phyloP scores from a whole-genome alignment of 371 early-diverging fungal genomes.

The Mortierella sp. region DNA sequence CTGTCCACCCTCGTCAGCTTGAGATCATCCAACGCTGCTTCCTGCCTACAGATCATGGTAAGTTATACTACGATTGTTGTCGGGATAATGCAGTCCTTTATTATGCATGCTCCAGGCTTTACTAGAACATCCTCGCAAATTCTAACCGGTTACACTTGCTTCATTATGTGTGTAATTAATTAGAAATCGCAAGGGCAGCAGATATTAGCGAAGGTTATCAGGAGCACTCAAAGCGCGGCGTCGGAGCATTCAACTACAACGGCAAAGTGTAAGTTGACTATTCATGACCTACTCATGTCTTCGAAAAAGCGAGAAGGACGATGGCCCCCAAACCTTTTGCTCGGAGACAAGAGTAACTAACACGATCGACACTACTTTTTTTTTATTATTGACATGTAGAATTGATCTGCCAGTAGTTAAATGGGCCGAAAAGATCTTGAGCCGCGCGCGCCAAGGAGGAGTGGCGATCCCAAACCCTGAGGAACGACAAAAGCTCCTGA shows the following conservation, averaged over 20 bases:
- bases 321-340: too few relatives aligned
- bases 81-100: too few relatives aligned
- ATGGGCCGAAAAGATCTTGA: slow-evolving; percentile 77
- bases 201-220: slow-evolving; percentile 78
- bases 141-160: not conserved
- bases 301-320: too few relatives aligned
- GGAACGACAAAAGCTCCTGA: slow-evolving; percentile 49
- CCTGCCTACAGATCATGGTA: slow-evolving; percentile 81
- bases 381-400: slow-evolving; percentile 45
- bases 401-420: slow-evolving; percentile 81
- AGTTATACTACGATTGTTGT: too few relatives aligned
- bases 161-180: not conserved
- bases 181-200: slow-evolving; percentile 75
- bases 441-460: slow-evolving; percentile 70
- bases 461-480: slow-evolving; percentile 62
- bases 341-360: not conserved
- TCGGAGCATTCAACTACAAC: slow-evolving; percentile 92
- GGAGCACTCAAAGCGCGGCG: slow-evolving; percentile 75
- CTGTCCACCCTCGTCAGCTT: slow-evolving; percentile 93
- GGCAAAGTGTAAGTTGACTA: slow-evolving; percentile 82
- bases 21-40: slow-evolving; percentile 85
- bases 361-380: not conserved
- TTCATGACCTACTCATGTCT: too few relatives aligned
- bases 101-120: too few relatives aligned
- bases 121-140: not conserved